Percentiles rank a stretch among this genome's conserved stretches.
Evolutionary conservation across 2,329 filamentous ascomycete species (phyloP).

Genomic region (Fusarium sp.): DNA sequence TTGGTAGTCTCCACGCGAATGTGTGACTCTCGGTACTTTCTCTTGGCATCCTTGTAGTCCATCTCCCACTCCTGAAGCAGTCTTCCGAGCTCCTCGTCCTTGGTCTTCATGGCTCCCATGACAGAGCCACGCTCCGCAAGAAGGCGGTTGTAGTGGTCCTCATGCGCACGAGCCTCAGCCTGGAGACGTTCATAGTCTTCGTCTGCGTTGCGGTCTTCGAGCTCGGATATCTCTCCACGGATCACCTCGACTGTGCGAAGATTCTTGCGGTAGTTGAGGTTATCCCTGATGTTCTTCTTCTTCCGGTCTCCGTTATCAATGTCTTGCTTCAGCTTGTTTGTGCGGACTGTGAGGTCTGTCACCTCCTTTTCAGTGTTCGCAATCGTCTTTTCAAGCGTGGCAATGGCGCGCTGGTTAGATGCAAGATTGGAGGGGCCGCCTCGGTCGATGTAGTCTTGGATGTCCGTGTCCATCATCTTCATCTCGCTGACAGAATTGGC

Average conservation of each 20-base stretch:
- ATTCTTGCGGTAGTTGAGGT: slow-evolving; percentile 85
- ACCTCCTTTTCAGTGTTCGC: slow-evolving; percentile 75
- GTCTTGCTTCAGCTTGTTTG: slow-evolving; percentile 82
- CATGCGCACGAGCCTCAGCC: slow-evolving; percentile 74
- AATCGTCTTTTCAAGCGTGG: slow-evolving; percentile 74
- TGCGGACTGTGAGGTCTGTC: slow-evolving; percentile 72
- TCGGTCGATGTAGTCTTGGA: slow-evolving; percentile 81
- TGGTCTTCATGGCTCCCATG: slow-evolving; percentile 83
- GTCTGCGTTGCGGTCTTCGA: slow-evolving; percentile 83
- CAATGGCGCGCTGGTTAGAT: slow-evolving; percentile 76
- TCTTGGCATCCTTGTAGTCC: slow-evolving; percentile 85
- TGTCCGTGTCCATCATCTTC: slow-evolving; percentile 79
- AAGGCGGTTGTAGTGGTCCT: slow-evolving; percentile 75
- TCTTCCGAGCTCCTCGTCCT: slow-evolving; percentile 81
- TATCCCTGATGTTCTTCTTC: slow-evolving; percentile 89
- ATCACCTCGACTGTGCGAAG: slow-evolving; percentile 76
- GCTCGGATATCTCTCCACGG: slow-evolving; percentile 74
- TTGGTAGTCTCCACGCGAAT: slow-evolving; percentile 93
- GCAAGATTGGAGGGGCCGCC: slow-evolving; percentile 80
- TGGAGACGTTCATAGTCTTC: slow-evolving; percentile 83
- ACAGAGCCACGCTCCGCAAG: slow-evolving; percentile 79
- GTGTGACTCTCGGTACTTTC: slow-evolving; percentile 86
- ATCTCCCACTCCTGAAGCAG: slow-evolving; percentile 84
- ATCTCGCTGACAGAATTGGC: slow-evolving; percentile 82
- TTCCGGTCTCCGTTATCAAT: slow-evolving; percentile 83